Base-by-base conservation (phyloP, 1,139 yeast genomes). In the Sporopachydermia cereana region DNA sequence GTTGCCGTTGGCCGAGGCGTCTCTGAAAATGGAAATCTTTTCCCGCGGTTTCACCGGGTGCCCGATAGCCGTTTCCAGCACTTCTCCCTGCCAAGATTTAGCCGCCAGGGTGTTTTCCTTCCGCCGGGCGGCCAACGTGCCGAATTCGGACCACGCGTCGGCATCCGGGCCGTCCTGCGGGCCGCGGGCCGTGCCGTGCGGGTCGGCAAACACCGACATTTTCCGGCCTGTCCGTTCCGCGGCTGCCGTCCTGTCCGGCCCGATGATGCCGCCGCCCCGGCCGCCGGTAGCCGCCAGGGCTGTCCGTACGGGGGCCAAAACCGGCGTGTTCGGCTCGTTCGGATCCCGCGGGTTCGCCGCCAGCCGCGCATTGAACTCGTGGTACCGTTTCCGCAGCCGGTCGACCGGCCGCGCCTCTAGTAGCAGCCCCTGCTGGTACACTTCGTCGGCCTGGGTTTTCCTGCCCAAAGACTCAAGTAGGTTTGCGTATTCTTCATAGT, bases 401-500 rank as follows among this genome's bases (percentile, higher is more conserved):
- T 56, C 63, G 4, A 69, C 41, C 0, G 96, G 96, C 48, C 85
- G 66, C 1, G 96, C 95, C 5, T 64, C 60, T 2, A 63, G 57
- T 24, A 67, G 67, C 2, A 86, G 58, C 0, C 96, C 97, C 46
- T 71, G 62, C 48, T 70, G 67, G 54, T 76, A 77, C 0, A 88
- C 76, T 44, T 75, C 75, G 3, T 68, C 65, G 0, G 96, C 95
- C 51, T 82, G 86, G 3, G 59, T 9, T 45, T 63, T 60, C 48
- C 74, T 69, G 21, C 73, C 74, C 25, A 64, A 64, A 12, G 68
- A 51, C 54, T 84, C 95, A 50, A 83, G 64, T 49, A 69, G 76
- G 24, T 69, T 68, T 2, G 95, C 89, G 63, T 84, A 88, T 51
- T 79, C 84, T 56, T 86, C 95, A 56, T 88, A 91, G 57, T 74